Evolutionary conservation across 768 basidiomycete species (phyloP).

Genomic region (Xerocomellus intermedius): DNA sequence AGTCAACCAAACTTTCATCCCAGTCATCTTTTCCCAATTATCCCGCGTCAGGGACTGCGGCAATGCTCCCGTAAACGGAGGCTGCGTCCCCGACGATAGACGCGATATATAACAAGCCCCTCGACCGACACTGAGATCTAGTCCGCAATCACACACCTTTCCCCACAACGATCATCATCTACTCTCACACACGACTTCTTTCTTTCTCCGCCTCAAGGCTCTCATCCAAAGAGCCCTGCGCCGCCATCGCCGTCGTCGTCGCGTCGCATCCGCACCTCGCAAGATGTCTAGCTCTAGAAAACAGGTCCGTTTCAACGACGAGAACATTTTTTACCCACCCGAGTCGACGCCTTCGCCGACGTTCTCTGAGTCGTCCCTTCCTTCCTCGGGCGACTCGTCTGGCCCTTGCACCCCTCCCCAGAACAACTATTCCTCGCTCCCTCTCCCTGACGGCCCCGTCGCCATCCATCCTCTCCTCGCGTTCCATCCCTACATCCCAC

Average conservation of each 20-base stretch:
- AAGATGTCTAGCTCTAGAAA: conserved; percentile 23
- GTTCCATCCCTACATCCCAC: conserved; percentile 24
- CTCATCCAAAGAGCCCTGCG: conserved; percentile 11
- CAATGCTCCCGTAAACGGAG: conserved; percentile 27
- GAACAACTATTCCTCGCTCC: conserved; percentile 14
- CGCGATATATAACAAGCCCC: conserved; percentile 16
- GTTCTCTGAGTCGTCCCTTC: conserved; percentile 30
- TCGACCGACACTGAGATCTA: background rate
- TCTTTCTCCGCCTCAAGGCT: conserved; percentile 10
- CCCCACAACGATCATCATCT: conserved; percentile 12
- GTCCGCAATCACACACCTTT: background rate
- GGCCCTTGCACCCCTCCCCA: conserved; percentile 33
- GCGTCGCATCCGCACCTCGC: conserved; percentile 1
- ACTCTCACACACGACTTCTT: conserved; percentile 19
- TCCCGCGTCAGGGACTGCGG: conserved; percentile 18
- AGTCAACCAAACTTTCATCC: conserved; percentile 11
- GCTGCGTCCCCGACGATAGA: conserved; percentile 27
- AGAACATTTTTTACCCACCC: conserved; percentile 35
- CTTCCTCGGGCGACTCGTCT: conserved; percentile 29
- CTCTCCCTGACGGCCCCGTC: conserved; percentile 29
- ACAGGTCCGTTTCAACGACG: conserved; percentile 33
- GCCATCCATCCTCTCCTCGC: conserved; percentile 32
- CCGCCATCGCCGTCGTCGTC: conserved; percentile 14
- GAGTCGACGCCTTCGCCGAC: conserved; percentile 25
- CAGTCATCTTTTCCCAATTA: conserved; percentile 10